Base-by-base conservation (phyloP, 1,284 basidiomycete genomes). In the Mrakiaceae sp. region DNA sequence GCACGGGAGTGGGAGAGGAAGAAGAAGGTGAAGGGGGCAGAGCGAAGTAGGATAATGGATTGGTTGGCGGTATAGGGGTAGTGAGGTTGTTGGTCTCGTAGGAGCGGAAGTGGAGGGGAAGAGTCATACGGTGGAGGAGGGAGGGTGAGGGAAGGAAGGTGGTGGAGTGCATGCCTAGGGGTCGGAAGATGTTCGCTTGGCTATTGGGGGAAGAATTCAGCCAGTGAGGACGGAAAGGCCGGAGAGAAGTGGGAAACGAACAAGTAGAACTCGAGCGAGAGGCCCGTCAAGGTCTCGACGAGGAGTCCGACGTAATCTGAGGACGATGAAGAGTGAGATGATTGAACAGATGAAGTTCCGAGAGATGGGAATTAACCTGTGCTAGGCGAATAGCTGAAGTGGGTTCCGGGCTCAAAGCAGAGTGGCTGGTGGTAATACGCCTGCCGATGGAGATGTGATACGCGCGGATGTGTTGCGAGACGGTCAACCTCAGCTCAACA, bases 321-420 rank as follows among this genome's bases (percentile, higher is more conserved):
- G 27, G 27, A 27, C 27, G 27, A 27, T 27, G 27, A 27, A 27
- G 27, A 27, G 27, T 27, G 27, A 27, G 27, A 27, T 27, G 27
- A 27, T 27, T 27, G 27, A 27, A 27, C 27, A 27, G 27, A 27
- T 27, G 27, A 27, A 27, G 27, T 27, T 27, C 27, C 27, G 27
- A 27, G 27, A 27, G 27, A 27, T 27, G 27, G 27, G 27, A 27
- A 27, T 27, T 27, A 27, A 27, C 27, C 27, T 27, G 51, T 51
- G 8, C 46, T 8, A 1, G 59, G 59, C 4, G 39, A 40, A 14
- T 60, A 60, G 49, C 47, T 27, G 46, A 42, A 60, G 11, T 8
- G 9, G 27, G 59, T 60, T 44, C 59, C 59, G 3, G 59, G 59
- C 39, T 60, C 59, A 14, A 60, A 60, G 49, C 49, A 16, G 48